Evolutionary conservation across 225 moss, liverwort and hornwort species (phyloP).

Genomic region (Straminergon stramineum): DNA sequence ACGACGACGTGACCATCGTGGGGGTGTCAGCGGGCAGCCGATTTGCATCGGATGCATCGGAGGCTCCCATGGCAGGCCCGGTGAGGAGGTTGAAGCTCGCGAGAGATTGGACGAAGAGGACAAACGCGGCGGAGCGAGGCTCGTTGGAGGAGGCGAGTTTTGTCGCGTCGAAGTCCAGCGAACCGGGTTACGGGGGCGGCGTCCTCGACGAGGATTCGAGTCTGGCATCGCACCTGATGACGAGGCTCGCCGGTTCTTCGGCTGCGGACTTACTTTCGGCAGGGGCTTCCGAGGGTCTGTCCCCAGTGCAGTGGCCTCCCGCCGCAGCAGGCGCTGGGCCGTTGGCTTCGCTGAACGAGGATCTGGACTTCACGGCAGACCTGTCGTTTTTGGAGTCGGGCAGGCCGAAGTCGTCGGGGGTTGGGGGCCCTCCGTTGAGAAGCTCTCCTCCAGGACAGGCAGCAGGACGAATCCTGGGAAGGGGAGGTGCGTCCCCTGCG

Average conservation of each 20-base stretch:
- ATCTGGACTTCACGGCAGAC: not conserved
- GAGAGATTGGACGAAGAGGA: conserved; percentile 2
- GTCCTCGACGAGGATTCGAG: conserved; percentile 1
- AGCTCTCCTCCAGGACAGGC: conserved; percentile 7
- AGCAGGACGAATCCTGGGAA: not conserved
- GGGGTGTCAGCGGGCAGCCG: conserved; percentile 7
- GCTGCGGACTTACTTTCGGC: not conserved
- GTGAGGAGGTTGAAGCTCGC: not conserved
- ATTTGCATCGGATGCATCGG: not conserved
- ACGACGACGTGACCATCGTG: conserved; percentile 35
- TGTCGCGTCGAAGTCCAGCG: not conserved
- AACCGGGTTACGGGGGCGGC: not conserved
- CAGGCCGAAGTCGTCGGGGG: not conserved
- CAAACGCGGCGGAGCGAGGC: not conserved
- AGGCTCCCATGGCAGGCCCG: not conserved
- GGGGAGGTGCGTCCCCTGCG: not conserved
- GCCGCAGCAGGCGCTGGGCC: conserved; percentile 1
- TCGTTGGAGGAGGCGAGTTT: not conserved
- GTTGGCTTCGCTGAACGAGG: not conserved
- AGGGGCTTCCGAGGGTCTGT: not conserved
- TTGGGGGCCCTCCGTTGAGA: not conserved
- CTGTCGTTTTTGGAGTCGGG: not conserved
- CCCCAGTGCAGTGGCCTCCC: conserved; percentile 20
- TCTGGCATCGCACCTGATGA: conserved; percentile 1
- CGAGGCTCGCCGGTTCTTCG: conserved; percentile 2